Evolutionary conservation across 225 moss, liverwort and hornwort genomes (phyloP), one percentile per base, ranked within the genome.

Genomic region (Polytrichum formosum): DNA sequence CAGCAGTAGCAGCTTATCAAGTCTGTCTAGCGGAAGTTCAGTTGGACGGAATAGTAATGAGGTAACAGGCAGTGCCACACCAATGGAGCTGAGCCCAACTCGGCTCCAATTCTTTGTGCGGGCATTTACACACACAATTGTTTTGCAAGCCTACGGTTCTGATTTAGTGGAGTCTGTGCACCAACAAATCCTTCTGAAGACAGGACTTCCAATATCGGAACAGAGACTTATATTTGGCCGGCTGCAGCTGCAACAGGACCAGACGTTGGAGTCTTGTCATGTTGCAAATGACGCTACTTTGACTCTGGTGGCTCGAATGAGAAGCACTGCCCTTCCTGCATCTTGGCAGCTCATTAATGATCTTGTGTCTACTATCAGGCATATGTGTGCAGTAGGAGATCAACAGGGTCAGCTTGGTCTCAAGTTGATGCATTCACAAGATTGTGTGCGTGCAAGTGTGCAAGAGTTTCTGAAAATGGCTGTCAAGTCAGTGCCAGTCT

Each of bases 401-500:
- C 82, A 82, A 21, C 87, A 75, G 59, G 54, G 69, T 22, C 78
- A 68, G 28, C 62, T 73, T 21, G 85, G 80, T 67, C 25, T 81
- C 63, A 92, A 87, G 79, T 70, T 97, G 83, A 79, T 94, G 87
- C 88, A 92, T 72, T 88, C 81, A 8, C 97, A 97, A 70, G 97
- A 94, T 80, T 80, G 77, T 72, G 94, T 97, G 63, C 90, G 97
- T 54, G 89, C 87, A 60, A 83, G 88, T 58, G 94, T 97, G 63
- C 93, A 97, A 67, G 97, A 92, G 74, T 97, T 97, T 72, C 65
- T 97, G 65, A 94, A 92, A 79, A 91, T 97, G 97, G 92, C 97
- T 55, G 89, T 86, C 17, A 97, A 97, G 70, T 87, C 97, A 27
- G 86, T 97, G 6, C 91, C 97, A 31, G 90, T 97, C 25, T 90